phyloP scores from a whole-genome alignment of 2,329 filamentous ascomycete genomes.

The Plectosphaerella sp. region DNA sequence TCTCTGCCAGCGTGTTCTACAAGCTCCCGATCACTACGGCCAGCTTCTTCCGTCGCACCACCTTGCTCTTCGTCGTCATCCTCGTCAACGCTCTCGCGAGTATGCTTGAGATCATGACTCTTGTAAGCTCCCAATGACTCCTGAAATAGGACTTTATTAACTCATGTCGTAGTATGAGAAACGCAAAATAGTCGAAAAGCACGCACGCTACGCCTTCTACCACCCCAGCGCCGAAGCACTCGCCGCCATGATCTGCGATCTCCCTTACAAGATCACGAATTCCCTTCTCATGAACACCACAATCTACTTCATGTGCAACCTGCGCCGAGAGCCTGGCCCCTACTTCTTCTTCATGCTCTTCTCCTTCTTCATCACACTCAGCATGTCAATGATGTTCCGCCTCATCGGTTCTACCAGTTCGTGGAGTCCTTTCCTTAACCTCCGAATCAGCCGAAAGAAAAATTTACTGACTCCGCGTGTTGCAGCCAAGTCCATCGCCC shows the following conservation, averaged over 20 bases:
- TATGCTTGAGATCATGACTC: slow-evolving; percentile 10
- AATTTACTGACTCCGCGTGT: not conserved
- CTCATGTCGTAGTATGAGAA: slow-evolving; percentile 8
- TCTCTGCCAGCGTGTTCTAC: slow-evolving; percentile 64
- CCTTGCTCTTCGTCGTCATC: slow-evolving; percentile 20
- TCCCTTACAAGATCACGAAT: slow-evolving; percentile 33
- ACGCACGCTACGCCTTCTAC: slow-evolving; percentile 21
- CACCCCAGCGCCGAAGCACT: slow-evolving; percentile 22
- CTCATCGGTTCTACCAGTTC: slow-evolving; percentile 14
- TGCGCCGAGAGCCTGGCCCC: slow-evolving; percentile 50
- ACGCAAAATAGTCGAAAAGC: slow-evolving; percentile 20
- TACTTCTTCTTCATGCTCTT: slow-evolving; percentile 56
- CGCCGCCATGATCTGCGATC: slow-evolving; percentile 54
- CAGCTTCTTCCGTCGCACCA: slow-evolving; percentile 44
- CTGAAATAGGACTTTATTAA: too few relatives aligned
- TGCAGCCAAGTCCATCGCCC: slow-evolving; percentile 13
- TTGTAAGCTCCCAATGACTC: too few relatives aligned
- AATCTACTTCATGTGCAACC: slow-evolving; percentile 62
- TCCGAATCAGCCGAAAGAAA: too few relatives aligned
- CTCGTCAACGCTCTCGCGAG: slow-evolving; percentile 25
- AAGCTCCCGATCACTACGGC: slow-evolving; percentile 45
- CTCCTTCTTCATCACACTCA: slow-evolving; percentile 26
- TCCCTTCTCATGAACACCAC: slow-evolving; percentile 47
- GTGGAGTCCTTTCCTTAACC: too few relatives aligned
- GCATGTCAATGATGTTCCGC: slow-evolving; percentile 20